phyloP scores from a whole-genome alignment of 352 stramenopile genomes.

The Globisporangium sylvaticum region DNA sequence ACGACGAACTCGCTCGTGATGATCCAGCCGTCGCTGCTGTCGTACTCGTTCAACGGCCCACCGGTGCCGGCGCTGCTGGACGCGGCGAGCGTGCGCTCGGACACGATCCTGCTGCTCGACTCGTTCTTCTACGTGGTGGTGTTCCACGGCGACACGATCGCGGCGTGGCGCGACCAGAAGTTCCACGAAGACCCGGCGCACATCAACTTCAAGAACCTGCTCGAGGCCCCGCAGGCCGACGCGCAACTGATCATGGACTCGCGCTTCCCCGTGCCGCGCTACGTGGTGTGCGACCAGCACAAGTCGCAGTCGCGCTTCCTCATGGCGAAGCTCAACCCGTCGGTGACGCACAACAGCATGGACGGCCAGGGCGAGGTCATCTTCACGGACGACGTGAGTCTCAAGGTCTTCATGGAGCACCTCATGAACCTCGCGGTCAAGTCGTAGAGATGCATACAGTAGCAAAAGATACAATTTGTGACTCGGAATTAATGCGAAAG shows the following conservation, averaged over 20 bases:
- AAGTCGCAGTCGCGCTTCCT: slow-evolving; percentile 99
- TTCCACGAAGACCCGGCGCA: slow-evolving; percentile 94
- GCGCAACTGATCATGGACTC: slow-evolving; percentile 99
- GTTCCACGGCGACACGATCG: slow-evolving; percentile 99
- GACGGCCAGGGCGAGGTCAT: slow-evolving; percentile 93
- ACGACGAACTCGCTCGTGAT: slow-evolving; percentile 99
- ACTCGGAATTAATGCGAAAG: background rate
- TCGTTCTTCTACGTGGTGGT: slow-evolving; percentile 99
- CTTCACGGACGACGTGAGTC: slow-evolving; percentile 99
- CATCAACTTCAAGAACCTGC: slow-evolving; percentile 97
- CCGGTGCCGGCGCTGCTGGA: slow-evolving; percentile 89
- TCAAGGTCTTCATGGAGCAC: slow-evolving; percentile 99
- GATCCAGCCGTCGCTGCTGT: slow-evolving; percentile 99
- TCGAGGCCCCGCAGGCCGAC: slow-evolving; percentile 97
- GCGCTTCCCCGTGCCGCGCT: slow-evolving; percentile 97
- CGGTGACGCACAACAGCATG: slow-evolving; percentile 95
- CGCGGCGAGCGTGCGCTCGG: slow-evolving; percentile 90
- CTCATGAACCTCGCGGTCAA: slow-evolving; percentile 90
- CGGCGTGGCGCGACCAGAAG: slow-evolving; percentile 96
- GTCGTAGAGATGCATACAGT: slow-evolving; percentile 36
- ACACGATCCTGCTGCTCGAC: slow-evolving; percentile 99
- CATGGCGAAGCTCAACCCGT: slow-evolving; percentile 99
- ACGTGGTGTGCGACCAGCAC: slow-evolving; percentile 99
- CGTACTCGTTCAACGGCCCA: slow-evolving; percentile 94
- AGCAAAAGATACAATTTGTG: background rate